Conservation (phyloP, 1,284 basidiomycete species). For the Cryptococcus depauperatus region DNA sequence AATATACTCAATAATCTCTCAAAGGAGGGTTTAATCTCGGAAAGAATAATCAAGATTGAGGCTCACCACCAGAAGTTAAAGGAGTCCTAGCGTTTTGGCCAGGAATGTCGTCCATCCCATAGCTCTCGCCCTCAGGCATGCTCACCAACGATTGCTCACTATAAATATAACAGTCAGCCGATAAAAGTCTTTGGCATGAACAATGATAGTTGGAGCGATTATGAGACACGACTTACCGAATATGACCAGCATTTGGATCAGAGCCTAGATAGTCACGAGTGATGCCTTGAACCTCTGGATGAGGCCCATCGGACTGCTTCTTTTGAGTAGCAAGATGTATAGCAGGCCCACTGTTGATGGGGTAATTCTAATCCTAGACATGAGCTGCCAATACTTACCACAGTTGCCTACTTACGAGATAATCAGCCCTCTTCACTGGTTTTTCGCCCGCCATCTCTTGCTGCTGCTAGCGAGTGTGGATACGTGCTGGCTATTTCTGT, state of each 20-base stretch:
- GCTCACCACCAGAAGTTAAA: constrained; percentile 16
- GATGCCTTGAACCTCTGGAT: constrained; percentile 10
- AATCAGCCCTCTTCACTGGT: too few species aligned
- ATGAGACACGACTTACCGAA: constrained; percentile 11
- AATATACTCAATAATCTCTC: background rate
- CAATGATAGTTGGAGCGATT: background rate
- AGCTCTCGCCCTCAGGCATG: constrained; percentile 12
- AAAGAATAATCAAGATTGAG: background rate
- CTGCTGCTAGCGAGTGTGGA: too few species aligned
- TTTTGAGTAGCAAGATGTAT: background rate
- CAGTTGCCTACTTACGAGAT: too few species aligned
- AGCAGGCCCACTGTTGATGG: background rate
- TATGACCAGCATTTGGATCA: constrained; percentile 10
- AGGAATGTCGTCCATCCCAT: constrained; percentile 12
- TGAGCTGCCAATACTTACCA: too few species aligned
- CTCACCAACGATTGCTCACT: constrained; percentile 22
- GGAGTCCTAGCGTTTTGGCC: constrained; percentile 16
- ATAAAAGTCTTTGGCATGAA: background rate
- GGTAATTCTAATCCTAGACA: too few species aligned
- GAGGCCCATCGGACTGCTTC: background rate
- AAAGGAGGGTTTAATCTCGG: too few species aligned
- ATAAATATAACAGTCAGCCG: background rate
- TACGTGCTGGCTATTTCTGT: too few species aligned
- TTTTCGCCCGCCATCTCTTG: too few species aligned
- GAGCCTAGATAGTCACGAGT: constrained; percentile 17